Percentiles rank a stretch among this genome's conserved stretches.
Evolutionary conservation across 2,329 filamentous ascomycete genomes (phyloP).

Genomic region (Lecanicillium sp.): DNA sequence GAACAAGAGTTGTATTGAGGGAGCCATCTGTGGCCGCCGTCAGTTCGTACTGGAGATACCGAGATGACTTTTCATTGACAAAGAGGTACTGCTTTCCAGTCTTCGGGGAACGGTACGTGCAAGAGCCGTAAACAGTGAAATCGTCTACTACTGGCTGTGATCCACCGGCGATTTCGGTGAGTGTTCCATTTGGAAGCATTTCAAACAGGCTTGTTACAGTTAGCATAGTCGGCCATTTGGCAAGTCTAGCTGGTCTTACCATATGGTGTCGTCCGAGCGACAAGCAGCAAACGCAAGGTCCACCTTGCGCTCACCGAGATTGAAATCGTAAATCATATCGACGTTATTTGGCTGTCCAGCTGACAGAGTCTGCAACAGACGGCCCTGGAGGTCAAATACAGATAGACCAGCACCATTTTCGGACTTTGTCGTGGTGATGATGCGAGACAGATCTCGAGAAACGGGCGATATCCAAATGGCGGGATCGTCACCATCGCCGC

Average conservation of each 20-base stretch:
- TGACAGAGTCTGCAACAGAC: conserved; percentile 33
- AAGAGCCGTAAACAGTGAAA: conserved; percentile 45
- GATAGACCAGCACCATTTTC: conserved; percentile 38
- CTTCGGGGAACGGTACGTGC: conserved; percentile 38
- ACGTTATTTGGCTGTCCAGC: conserved; percentile 46
- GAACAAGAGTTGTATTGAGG: conserved; percentile 37
- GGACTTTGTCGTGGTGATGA: conserved; percentile 46
- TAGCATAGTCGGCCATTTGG: accelerated
- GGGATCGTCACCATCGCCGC: conserved; percentile 38
- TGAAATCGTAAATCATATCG: conserved; percentile 43
- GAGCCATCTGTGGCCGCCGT: conserved; percentile 30
- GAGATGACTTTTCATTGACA: conserved; percentile 44
- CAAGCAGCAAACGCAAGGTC: conserved; percentile 45
- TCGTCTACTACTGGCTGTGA: conserved; percentile 35
- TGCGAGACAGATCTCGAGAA: conserved; percentile 32
- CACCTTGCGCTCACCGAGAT: conserved; percentile 31
- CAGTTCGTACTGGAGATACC: conserved; percentile 47
- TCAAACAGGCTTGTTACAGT: conserved; percentile 35
- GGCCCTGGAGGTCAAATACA: conserved; percentile 41
- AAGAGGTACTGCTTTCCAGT: conserved; percentile 44
- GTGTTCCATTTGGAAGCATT: conserved; percentile 35
- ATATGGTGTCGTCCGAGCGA: conserved; percentile 41
- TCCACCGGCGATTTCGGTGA: conserved; percentile 35
- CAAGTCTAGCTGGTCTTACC: conserved; percentile 25
- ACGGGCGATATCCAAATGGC: conserved; percentile 39